Conservation (phyloP, 371 early-diverging fungal species). For the Mucor racemosus region DNA sequence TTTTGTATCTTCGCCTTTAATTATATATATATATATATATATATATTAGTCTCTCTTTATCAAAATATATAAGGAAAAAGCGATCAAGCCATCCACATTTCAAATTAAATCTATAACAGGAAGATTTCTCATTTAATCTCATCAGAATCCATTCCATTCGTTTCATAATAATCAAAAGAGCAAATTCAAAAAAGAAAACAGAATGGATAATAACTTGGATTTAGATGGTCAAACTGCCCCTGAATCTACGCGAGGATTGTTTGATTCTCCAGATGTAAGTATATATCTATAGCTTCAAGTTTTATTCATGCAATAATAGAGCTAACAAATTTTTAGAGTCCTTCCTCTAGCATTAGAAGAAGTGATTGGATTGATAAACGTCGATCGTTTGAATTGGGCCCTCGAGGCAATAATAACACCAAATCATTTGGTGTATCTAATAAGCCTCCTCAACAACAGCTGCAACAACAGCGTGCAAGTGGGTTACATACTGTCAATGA, state of each 20-base stretch:
- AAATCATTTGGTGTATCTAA: not conserved
- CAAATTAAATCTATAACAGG: not conserved
- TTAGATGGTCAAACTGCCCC: slow-evolving; percentile 57
- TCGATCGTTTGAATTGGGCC: slow-evolving; percentile 10
- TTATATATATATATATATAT: too few species aligned
- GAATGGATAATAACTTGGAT: slow-evolving; percentile 33
- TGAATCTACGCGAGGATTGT: slow-evolving; percentile 56
- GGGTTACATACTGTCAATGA: slow-evolving; percentile 45
- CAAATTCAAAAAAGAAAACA: not conserved
- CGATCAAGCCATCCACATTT: not conserved
- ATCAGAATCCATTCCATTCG: slow-evolving; percentile 30
- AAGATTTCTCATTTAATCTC: not conserved
- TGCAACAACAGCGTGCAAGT: slow-evolving; percentile 8
- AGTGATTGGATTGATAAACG: slow-evolving; percentile 22
- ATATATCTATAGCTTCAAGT: not conserved
- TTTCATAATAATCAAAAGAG: slow-evolving; percentile 5
- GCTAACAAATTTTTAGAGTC: slow-evolving; percentile 1
- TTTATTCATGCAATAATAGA: not conserved
- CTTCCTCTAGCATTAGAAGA: slow-evolving; percentile 8
- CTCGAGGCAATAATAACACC: not conserved
- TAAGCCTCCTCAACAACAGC: not conserved
- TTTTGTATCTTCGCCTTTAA: too few species aligned
- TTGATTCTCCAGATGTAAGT: slow-evolving; percentile 45
- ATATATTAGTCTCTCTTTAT: too few species aligned
- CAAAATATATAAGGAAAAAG: too few species aligned